Conservation (phyloP, 164 flowering plant genomes). For the Stephania cephalantha region DNA sequence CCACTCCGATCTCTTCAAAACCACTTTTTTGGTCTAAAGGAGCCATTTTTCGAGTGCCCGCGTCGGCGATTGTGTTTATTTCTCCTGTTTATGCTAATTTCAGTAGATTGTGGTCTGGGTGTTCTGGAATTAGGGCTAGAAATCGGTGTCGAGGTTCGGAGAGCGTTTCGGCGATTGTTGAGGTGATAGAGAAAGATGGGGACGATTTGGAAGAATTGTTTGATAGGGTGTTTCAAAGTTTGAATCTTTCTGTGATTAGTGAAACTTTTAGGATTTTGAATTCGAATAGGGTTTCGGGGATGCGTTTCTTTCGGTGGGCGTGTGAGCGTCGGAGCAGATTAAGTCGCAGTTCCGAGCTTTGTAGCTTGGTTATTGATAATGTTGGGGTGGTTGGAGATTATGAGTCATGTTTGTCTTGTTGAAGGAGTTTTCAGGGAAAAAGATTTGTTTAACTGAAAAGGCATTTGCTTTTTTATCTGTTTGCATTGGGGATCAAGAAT, state of each 20-base stretch:
- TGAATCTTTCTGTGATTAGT: slow-evolving; percentile 20
- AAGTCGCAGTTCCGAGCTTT: slow-evolving; percentile 26
- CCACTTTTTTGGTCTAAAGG: not conserved
- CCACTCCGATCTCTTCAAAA: not conserved
- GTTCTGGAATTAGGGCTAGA: not conserved
- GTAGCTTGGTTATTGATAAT: slow-evolving; percentile 47
- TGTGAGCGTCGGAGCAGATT: slow-evolving; percentile 12
- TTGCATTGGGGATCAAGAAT: slow-evolving; percentile 1
- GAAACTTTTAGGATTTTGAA: slow-evolving; percentile 35
- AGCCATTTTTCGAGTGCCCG: not conserved
- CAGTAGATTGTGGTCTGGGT: slow-evolving; percentile 14
- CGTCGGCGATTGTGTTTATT: not conserved
- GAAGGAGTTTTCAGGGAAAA: slow-evolving; percentile 27
- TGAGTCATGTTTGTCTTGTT: slow-evolving; percentile 29
- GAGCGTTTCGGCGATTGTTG: slow-evolving; percentile 25
- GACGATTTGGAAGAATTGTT: slow-evolving; percentile 34
- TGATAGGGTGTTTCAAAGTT: slow-evolving; percentile 15
- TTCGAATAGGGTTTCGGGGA: slow-evolving; percentile 31
- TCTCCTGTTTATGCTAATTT: not conserved
- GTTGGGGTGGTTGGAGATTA: slow-evolving; percentile 43
- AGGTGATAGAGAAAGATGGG: slow-evolving; percentile 24
- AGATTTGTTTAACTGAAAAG: slow-evolving; percentile 32
- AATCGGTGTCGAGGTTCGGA: slow-evolving; percentile 8
- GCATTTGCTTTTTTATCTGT: slow-evolving; percentile 43
- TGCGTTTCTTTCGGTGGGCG: slow-evolving; percentile 52